Conservation (phyloP, 192 early-diverging fungal species). For the Umbelopsis vinacea region DNA sequence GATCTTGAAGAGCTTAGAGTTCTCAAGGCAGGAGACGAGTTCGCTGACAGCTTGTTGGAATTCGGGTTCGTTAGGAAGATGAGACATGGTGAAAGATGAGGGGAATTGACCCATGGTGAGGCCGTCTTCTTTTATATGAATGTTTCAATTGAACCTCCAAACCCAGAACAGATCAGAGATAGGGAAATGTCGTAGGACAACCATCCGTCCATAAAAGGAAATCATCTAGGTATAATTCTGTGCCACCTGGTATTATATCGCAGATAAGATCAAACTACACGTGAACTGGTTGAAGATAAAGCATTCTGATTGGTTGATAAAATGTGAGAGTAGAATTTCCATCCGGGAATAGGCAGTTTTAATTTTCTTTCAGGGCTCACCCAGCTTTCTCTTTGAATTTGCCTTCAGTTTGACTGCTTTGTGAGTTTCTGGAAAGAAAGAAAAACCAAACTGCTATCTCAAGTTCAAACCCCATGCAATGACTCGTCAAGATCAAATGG, state of each 20-base stretch:
- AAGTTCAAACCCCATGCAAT: background rate
- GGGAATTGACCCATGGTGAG: too few species aligned
- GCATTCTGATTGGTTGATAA: slow-evolving; percentile 5
- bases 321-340: slow-evolving; percentile 14
- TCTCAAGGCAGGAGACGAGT: slow-evolving; percentile 49
- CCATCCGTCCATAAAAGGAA: slow-evolving; percentile 6
- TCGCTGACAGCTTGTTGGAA: slow-evolving; percentile 56
- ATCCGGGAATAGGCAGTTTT: background rate
- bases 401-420: too few species aligned
- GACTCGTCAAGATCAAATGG: background rate
- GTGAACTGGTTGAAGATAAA: background rate
- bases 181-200: slow-evolving; percentile 23
- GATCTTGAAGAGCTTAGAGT: slow-evolving; percentile 51
- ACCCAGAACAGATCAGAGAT: slow-evolving; percentile 9
- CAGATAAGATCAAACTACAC: slow-evolving; percentile 15
- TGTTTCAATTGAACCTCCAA: background rate
- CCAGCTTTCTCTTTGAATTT: background rate
- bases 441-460: too few species aligned
- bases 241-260: background rate
- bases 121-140: slow-evolving; percentile 11
- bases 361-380: background rate
- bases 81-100: background rate
- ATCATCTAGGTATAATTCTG: slow-evolving; percentile 18
- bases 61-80: slow-evolving; percentile 34
- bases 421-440: too few species aligned